A percentile compares a stretch with the other conserved stretches of the same genome.
These are phyloP conservation scores for Quillaja saponaria DNA, from an alignment of 306 rosid genomes.

Conservation along the genomic window DNA sequence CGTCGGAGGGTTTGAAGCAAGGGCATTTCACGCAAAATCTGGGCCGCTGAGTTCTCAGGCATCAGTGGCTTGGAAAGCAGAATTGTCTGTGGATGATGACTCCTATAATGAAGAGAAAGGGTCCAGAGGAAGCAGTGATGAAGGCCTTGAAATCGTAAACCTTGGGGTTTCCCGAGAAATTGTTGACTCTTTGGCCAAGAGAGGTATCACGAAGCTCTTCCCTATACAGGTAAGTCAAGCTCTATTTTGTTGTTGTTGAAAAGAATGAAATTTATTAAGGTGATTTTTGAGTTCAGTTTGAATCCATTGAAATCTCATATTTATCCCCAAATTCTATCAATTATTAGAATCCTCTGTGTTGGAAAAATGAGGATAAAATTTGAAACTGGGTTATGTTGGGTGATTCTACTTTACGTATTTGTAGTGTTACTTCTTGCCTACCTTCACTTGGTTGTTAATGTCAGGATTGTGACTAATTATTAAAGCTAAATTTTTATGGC, in stretches of 20 bases:
- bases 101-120: conserved; percentile 39
- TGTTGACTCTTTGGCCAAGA: conserved; percentile 75
- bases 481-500: not conserved
- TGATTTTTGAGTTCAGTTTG: too few relatives aligned
- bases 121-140: conserved; percentile 43
- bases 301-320: not conserved
- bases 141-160: conserved; percentile 75
- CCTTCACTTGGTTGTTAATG: too few relatives aligned
- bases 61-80: conserved; percentile 48
- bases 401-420: not conserved
- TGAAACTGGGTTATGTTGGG: not conserved
- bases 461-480: not conserved
- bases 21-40: conserved; percentile 50
- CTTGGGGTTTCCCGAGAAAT: conserved; percentile 76
- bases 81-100: conserved; percentile 58
- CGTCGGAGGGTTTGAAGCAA: conserved; percentile 27
- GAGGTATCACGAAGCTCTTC: conserved; percentile 78
- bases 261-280: too few relatives aligned
- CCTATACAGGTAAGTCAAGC: conserved; percentile 73
- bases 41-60: conserved; percentile 54
- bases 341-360: too few relatives aligned
- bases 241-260: not conserved
- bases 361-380: not conserved
- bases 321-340: too few relatives aligned
- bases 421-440: too few relatives aligned